Conservation (phyloP, 2,329 filamentous ascomycete species). For the Ceratocystis destructans region DNA sequence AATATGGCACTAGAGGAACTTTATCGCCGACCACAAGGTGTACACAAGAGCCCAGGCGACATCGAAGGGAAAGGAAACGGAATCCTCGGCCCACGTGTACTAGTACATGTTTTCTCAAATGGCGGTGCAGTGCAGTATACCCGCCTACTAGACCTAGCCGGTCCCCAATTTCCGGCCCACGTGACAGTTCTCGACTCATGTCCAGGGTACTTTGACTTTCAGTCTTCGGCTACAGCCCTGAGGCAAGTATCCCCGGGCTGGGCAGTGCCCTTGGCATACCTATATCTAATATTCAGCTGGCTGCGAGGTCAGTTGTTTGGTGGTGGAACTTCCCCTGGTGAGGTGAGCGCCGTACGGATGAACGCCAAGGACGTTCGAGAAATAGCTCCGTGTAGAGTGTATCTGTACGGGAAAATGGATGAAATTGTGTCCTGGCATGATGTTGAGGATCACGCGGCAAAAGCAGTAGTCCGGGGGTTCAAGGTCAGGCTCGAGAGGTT, state of each 20-base stretch:
- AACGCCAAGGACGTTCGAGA: conserved; percentile 23
- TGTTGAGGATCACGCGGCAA: conserved; percentile 35
- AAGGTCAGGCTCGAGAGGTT: conserved; percentile 34
- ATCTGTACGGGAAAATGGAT: conserved; percentile 39
- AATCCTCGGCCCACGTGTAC: conserved; percentile 26
- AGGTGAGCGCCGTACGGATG: not conserved
- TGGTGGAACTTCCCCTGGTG: not conserved
- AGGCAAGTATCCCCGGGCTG: not conserved
- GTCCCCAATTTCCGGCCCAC: not conserved
- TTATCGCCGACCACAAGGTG: not conserved
- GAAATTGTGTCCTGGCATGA: conserved; percentile 33
- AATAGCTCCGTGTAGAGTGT: conserved; percentile 34
- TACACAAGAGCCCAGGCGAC: not conserved
- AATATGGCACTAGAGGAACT: not conserved
- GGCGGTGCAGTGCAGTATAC: conserved; percentile 29
- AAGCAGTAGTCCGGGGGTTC: conserved; percentile 30
- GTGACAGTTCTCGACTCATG: not conserved
- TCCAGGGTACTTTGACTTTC: not conserved
- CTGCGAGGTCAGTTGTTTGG: conserved; percentile 26
- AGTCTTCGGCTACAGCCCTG: not conserved
- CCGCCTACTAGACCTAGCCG: not conserved
- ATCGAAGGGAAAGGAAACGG: not conserved
- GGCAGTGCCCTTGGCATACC: not conserved
- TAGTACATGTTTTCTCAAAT: conserved; percentile 41
- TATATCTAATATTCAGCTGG: not conserved